These are phyloP conservation scores for Chaetomium tenue DNA, from an alignment of 495 filamentous ascomycete species.

Conservation along the genomic window DNA sequence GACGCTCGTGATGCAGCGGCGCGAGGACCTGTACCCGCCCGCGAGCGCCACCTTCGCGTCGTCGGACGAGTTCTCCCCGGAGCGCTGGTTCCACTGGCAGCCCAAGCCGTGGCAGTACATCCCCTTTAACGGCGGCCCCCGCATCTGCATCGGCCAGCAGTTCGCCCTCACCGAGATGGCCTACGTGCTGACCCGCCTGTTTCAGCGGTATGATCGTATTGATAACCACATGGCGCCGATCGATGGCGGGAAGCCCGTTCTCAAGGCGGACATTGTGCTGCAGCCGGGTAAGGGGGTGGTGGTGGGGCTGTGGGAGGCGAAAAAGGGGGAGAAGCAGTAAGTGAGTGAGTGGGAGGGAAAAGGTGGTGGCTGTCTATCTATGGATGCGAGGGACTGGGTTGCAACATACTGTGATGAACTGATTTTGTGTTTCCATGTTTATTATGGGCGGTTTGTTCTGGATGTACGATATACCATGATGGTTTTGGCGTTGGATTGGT, in stretches of 20 bases:
- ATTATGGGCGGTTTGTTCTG: neutral
- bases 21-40: conserved; percentile 60
- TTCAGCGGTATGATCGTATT: conserved; percentile 66
- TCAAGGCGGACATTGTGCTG: conserved; percentile 67
- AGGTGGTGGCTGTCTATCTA: neutral
- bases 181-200: conserved; percentile 67
- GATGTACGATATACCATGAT: conserved; percentile 5
- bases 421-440: no score
- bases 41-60: conserved; percentile 49
- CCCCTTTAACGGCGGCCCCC: conserved; percentile 77
- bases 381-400: neutral
- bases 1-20: conserved; percentile 73
- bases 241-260: conserved; percentile 48
- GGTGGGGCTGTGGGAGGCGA: conserved; percentile 57
- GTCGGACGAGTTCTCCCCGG: conserved; percentile 62
- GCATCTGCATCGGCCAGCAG: conserved; percentile 87
- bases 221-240: conserved; percentile 51
- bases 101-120: conserved; percentile 68
- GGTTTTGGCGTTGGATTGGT: neutral
- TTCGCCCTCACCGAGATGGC: conserved; percentile 79
- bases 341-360: neutral
- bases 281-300: conserved; percentile 60
- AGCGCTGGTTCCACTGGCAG: conserved; percentile 72
- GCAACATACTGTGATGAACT: no score
- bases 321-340: conserved; percentile 11